A percentile compares a stretch with the other conserved stretches of the same genome.
Conservation (phyloP, 2,329 filamentous ascomycete species). For the Verticillium zaregamsianum region DNA sequence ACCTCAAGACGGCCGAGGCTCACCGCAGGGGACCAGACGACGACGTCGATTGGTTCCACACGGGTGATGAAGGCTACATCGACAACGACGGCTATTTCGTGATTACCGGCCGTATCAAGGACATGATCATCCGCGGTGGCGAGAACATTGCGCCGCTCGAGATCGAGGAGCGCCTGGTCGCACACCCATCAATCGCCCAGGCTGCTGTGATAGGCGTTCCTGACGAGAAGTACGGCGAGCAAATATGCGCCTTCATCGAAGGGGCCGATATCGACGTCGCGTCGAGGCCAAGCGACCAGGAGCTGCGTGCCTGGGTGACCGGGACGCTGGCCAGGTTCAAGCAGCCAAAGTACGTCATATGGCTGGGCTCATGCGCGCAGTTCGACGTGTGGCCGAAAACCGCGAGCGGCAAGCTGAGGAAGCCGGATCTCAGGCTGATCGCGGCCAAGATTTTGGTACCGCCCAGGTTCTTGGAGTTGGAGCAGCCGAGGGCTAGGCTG, state of each 20-base stretch:
- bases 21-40: neutral
- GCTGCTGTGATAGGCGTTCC: conserved; percentile 67
- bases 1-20: neutral
- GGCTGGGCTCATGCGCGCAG: conserved; percentile 60
- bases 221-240: conserved; percentile 66
- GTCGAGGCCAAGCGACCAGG: conserved; percentile 40
- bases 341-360: conserved; percentile 67
- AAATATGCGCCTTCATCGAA: conserved; percentile 61
- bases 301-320: conserved; percentile 57
- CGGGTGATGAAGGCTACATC: conserved; percentile 78
- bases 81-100: conserved; percentile 71
- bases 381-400: conserved; percentile 55
- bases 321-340: conserved; percentile 60
- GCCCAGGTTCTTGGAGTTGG: neutral
- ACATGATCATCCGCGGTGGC: conserved; percentile 80
- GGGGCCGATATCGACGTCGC: neutral
- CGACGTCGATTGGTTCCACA: conserved; percentile 67
- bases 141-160: conserved; percentile 74
- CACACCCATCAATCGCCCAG: conserved; percentile 54
- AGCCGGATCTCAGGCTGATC: conserved; percentile 22
- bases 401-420: conserved; percentile 66
- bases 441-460: neutral
- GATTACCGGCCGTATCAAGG: conserved; percentile 81
- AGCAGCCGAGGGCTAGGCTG: neutral
- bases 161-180: conserved; percentile 65